Evolutionary conservation across 1,284 basidiomycete genomes (phyloP).

Genomic region (Heliocybe sulcata): DNA sequence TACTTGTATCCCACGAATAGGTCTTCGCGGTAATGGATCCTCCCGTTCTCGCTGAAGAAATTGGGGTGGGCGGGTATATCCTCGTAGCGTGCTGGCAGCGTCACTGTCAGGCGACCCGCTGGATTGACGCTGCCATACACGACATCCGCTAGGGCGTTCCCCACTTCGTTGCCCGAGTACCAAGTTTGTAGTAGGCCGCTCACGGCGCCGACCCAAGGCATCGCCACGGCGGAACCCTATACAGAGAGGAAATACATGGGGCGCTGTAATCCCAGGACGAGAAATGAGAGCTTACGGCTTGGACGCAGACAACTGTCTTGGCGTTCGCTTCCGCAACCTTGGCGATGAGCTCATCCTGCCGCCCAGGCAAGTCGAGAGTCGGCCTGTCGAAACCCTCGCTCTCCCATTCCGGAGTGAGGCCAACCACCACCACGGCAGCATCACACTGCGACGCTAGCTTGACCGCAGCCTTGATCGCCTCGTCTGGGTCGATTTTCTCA

Average conservation of each 20-base stretch:
- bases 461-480: slow-evolving; percentile 52
- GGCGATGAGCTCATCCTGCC: slow-evolving; percentile 55
- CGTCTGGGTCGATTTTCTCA: slow-evolving; percentile 52
- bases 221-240: slow-evolving; percentile 58
- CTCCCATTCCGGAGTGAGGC: slow-evolving; percentile 65
- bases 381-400: slow-evolving; percentile 63
- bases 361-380: slow-evolving; percentile 48
- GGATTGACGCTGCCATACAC: slow-evolving; percentile 71
- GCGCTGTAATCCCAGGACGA: neutral
- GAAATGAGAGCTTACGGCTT: slow-evolving; percentile 40
- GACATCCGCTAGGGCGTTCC: slow-evolving; percentile 69
- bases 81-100: slow-evolving; percentile 54
- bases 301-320: slow-evolving; percentile 59
- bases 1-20: slow-evolving; percentile 70
- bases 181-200: slow-evolving; percentile 51
- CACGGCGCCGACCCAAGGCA: slow-evolving; percentile 55
- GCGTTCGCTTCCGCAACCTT: slow-evolving; percentile 53
- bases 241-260: neutral
- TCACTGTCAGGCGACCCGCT: slow-evolving; percentile 61
- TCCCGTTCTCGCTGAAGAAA: slow-evolving; percentile 54
- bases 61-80: slow-evolving; percentile 61
- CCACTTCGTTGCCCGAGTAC: slow-evolving; percentile 74
- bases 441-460: slow-evolving; percentile 51
- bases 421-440: slow-evolving; percentile 53
- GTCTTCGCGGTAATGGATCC: slow-evolving; percentile 60